Evolutionary conservation across 495 filamentous ascomycete genomes (phyloP).

Genomic region (Collariella sp.): DNA sequence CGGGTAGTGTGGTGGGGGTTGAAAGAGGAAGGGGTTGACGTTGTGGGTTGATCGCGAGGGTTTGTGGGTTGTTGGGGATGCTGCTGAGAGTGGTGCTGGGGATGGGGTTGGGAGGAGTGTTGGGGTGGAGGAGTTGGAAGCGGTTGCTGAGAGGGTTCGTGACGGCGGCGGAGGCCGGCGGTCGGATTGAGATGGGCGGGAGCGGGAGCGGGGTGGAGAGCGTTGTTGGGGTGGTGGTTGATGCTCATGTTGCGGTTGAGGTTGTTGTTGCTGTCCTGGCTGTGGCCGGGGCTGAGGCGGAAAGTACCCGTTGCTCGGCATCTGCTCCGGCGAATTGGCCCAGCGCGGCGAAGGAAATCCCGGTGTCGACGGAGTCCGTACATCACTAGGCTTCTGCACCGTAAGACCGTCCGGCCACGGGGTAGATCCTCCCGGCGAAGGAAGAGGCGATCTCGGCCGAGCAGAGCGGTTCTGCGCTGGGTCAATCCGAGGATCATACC

Average conservation of each 20-base stretch:
- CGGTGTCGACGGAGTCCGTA: conserved; percentile 2
- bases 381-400: neutral
- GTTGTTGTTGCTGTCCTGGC: neutral
- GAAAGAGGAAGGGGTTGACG: too few species aligned
- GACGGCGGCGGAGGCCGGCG: neutral
- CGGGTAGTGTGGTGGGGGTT: neutral
- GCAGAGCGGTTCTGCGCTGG: conserved; percentile 19
- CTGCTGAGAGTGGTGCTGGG: too few species aligned
- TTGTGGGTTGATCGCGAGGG: conserved; percentile 7
- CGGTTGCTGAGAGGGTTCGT: neutral
- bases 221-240: neutral
- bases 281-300: neutral
- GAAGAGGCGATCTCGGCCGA: conserved; percentile 15
- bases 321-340: conserved; percentile 13
- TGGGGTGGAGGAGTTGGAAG: neutral
- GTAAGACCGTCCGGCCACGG: conserved; percentile 12
- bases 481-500: conserved; percentile 32
- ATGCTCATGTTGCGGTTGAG: neutral
- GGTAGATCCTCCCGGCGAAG: conserved; percentile 17
- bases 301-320: neutral
- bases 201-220: neutral
- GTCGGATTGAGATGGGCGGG: neutral
- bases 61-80: too few species aligned
- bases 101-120: neutral
- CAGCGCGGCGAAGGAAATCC: conserved; percentile 14